Evolutionary conservation across 2,329 filamentous ascomycete species (phyloP).

Genomic region (Canariomyces notabilis): DNA sequence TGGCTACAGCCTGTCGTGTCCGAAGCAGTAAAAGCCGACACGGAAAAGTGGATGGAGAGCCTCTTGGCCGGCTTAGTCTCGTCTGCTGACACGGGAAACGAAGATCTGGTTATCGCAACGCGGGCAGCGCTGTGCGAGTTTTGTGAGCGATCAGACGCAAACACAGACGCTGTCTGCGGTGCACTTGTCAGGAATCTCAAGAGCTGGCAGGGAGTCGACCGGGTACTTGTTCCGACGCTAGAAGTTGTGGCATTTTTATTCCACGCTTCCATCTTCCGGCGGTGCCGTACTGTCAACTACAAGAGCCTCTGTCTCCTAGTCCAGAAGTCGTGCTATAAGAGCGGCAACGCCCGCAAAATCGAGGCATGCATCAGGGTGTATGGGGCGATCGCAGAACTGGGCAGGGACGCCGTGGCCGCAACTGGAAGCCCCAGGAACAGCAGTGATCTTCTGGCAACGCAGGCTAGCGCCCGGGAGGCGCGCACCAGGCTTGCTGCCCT

Average conservation of each 20-base stretch:
- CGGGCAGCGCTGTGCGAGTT: conserved; percentile 58
- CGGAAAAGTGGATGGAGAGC: conserved; percentile 40
- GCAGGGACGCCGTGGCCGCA: conserved; percentile 5
- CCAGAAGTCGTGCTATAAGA: conserved; percentile 78
- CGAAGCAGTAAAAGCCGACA: conserved; percentile 30
- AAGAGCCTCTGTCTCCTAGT: conserved; percentile 62
- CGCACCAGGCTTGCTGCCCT: conserved; percentile 66
- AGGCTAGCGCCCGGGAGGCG: conserved; percentile 49
- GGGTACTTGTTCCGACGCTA: conserved; percentile 68
- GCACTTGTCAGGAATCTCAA: conserved; percentile 52
- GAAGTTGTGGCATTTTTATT: conserved; percentile 75
- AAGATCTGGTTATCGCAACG: conserved; percentile 66
- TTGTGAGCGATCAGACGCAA: conserved; percentile 38
- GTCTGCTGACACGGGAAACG: conserved; percentile 72
- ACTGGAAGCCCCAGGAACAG: conserved; percentile 14
- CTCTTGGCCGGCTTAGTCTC: conserved; percentile 65
- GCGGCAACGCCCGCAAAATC: conserved; percentile 74
- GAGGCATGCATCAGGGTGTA: conserved; percentile 78
- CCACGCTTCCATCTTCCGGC: conserved; percentile 50
- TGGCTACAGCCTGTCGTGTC: conserved; percentile 36
- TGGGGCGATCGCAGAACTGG: conserved; percentile 53
- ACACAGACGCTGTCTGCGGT: conserved; percentile 42
- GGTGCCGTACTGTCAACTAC: conserved; percentile 33
- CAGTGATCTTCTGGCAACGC: conserved; percentile 23
- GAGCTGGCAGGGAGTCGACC: conserved; percentile 55